These are phyloP conservation scores for Brassica nigra DNA, from an alignment of 345 rosid species.

Conservation along the genomic window DNA sequence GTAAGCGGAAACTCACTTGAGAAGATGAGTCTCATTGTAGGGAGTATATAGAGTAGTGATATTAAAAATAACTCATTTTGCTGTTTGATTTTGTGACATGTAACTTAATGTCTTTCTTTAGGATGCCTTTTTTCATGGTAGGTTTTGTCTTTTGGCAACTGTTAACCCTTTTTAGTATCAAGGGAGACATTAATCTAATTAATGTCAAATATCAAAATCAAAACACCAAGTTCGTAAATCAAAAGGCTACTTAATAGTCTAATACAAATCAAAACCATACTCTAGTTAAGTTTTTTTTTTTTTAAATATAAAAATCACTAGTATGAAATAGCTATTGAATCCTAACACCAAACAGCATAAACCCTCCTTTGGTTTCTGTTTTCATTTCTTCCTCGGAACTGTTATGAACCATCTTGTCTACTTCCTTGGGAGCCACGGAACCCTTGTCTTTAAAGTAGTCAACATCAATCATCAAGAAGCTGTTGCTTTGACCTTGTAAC, in stretches of 20 bases:
- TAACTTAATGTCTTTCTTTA: conserved; percentile 21
- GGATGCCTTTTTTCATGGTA: conserved; percentile 18
- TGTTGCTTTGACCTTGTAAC: conserved; percentile 31
- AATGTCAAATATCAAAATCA: conserved; percentile 2
- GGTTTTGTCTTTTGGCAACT: neutral
- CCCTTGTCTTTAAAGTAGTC: conserved; percentile 18
- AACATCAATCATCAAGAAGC: conserved; percentile 52
- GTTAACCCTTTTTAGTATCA: neutral
- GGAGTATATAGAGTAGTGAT: conserved; percentile 24
- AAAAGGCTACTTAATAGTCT: neutral
- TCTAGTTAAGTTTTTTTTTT: conserved; percentile 3
- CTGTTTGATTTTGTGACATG: conserved; percentile 21
- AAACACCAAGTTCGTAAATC: conserved; percentile 1
- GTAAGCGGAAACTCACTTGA: conserved; percentile 56
- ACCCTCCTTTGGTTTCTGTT: conserved; percentile 24
- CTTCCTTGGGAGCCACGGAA: conserved; percentile 20
- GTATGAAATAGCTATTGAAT: conserved; percentile 38
- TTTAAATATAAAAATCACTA: neutral
- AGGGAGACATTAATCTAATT: conserved; percentile 6
- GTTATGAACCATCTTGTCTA: neutral
- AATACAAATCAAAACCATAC: conserved; percentile 24
- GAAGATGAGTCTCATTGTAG: conserved; percentile 1
- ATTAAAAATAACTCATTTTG: neutral
- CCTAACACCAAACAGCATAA: conserved; percentile 58
- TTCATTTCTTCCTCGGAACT: conserved; percentile 17